Evolutionary conservation across 2,329 filamentous ascomycete genomes (phyloP), one percentile per base, ranked within the genome.

Genomic region (Alternaria brassicae): DNA sequence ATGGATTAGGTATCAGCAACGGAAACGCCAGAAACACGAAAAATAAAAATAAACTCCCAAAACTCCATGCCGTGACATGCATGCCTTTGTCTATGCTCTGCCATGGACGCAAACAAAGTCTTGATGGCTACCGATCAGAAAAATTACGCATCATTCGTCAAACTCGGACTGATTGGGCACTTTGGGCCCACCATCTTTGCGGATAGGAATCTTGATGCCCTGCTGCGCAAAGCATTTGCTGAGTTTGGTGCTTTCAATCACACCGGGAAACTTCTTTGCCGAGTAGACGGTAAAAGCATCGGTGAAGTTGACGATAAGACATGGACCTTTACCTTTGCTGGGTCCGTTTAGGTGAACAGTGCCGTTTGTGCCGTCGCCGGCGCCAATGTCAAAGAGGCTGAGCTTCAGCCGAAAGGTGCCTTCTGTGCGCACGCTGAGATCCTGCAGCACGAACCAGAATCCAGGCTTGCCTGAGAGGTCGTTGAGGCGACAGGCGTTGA

Each of bases 241-340:
- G 17, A 98, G 81, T 4, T 88, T 80, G 0, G 95, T 99, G 77
- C 91, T 96, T 76, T 98, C 94, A 58, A 96, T 97, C 1, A 99
- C 95, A 39, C 95, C 95, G 0, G 95, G 95, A 78, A 99, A 99
- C 73, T 97, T 97, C 84, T 99, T 99, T 47, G 95, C 95, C 2
- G 92, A 96, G 79, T 90, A 98, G 28, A 99, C 95, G 53, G 92
- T 91, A 82, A 99, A 98, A 3, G 88, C 85, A 4, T 96, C 91
- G 47, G 91, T 96, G 79, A 94, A 98, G 69, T 88, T 89, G 8
- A 89, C 90, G 1, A 94, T 93, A 17, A 98, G 85, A 12, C 97
- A 90, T 0, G 91, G 91, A 0, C 91, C 91, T 63, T 88, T 89
- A 56, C 89, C 90, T 36, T 86, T 89, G 76, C 93, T 95, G 21